Percentiles rank a stretch among this genome's conserved stretches.
phyloP scores from a whole-genome alignment of 305 asterid species.

The Rubia peregrina region DNA sequence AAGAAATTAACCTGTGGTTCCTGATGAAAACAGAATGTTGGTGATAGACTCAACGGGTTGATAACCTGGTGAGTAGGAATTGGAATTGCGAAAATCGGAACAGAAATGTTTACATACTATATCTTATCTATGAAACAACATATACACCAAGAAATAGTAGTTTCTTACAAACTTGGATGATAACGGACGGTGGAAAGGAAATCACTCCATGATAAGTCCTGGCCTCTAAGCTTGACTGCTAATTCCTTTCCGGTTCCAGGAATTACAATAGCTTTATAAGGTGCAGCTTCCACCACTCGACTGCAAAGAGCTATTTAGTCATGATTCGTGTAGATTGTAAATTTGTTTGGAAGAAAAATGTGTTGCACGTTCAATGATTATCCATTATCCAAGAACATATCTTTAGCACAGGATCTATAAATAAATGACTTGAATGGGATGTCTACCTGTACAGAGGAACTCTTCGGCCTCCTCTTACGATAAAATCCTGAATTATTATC shows the following conservation, averaged over 20 bases:
- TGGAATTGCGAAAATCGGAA: constrained; percentile 41
- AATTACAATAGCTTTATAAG: constrained; percentile 55
- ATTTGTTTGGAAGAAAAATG: neutral
- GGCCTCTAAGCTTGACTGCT: constrained; percentile 51
- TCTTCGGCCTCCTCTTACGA: constrained; percentile 73
- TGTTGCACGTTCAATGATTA: neutral
- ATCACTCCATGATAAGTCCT: constrained; percentile 63
- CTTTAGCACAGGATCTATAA: neutral
- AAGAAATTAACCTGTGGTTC: constrained; percentile 68
- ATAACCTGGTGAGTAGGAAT: constrained; percentile 50
- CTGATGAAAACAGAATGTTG: constrained; percentile 84
- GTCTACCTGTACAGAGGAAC: constrained; percentile 84
- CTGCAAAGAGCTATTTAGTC: constrained; percentile 32
- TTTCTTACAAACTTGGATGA: constrained; percentile 44
- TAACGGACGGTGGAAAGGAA: constrained; percentile 51
- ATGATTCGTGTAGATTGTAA: no score
- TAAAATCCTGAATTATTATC: constrained; percentile 53
- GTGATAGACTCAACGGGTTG: constrained; percentile 66
- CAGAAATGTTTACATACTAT: neutral
- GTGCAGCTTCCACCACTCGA: constrained; percentile 75
- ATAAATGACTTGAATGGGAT: constrained; percentile 7
- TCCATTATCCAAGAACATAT: neutral
- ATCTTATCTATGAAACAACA: neutral
- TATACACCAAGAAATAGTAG: neutral
- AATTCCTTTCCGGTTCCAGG: constrained; percentile 70